Percentiles rank a stretch among this genome's conserved stretches.
Evolutionary conservation across 2,329 filamentous ascomycete genomes (phyloP).

Genomic region (Achaetomium macrosporum): DNA sequence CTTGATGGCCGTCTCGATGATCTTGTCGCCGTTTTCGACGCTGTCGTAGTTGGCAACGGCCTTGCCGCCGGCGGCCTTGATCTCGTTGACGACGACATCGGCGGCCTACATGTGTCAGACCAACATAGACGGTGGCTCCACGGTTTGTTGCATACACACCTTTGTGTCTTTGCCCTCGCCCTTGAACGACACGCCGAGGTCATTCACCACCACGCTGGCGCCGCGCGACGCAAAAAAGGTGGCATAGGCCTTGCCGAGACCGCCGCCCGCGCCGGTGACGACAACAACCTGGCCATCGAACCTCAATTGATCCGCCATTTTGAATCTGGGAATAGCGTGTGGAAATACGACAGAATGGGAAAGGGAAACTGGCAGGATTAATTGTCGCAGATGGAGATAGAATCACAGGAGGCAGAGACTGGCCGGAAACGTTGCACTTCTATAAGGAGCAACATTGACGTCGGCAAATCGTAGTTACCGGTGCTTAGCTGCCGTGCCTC

Average conservation of each 20-base stretch:
- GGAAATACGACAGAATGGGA: constrained; percentile 18
- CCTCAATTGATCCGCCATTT: constrained; percentile 62
- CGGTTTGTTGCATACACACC: constrained; percentile 46
- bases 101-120: constrained; percentile 52
- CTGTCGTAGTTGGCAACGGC: constrained; percentile 96
- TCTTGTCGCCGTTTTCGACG: constrained; percentile 87
- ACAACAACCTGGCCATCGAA: constrained; percentile 87
- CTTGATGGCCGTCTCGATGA: constrained; percentile 83
- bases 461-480: constrained; percentile 18
- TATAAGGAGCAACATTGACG: constrained; percentile 16
- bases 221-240: constrained; percentile 88
- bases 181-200: constrained; percentile 87
- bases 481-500: constrained; percentile 16
- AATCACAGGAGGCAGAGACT: background rate
- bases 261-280: constrained; percentile 79
- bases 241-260: constrained; percentile 75
- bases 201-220: constrained; percentile 75
- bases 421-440: constrained; percentile 10
- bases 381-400: background rate
- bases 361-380: background rate
- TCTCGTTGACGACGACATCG: constrained; percentile 76
- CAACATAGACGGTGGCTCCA: constrained; percentile 14
- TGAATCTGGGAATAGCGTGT: constrained; percentile 25
- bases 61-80: constrained; percentile 83
- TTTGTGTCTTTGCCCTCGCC: constrained; percentile 83